Conservation (phyloP, 1,139 yeast genomes). For the Arxiozyma telluris region DNA sequence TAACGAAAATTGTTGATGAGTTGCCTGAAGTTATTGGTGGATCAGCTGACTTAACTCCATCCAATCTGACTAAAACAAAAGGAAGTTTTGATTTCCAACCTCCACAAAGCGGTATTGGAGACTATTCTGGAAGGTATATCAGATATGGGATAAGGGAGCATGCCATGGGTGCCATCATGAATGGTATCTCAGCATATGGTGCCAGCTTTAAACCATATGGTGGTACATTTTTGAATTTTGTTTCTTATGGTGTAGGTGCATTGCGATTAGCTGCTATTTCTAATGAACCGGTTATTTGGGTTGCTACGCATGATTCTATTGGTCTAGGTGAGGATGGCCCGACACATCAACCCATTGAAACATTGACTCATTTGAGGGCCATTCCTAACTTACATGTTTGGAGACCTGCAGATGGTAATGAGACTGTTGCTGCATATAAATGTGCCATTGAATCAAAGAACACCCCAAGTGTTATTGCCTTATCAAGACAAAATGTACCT, state of each 20-base stretch:
- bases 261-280: conserved; percentile 90
- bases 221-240: conserved; percentile 98
- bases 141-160: conserved; percentile 99
- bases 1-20: conserved; percentile 51
- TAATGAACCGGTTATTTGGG: conserved; percentile 91
- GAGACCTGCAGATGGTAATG: conserved; percentile 99
- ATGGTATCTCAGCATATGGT: conserved; percentile 96
- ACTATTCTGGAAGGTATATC: conserved; percentile 86
- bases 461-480: conserved; percentile 86
- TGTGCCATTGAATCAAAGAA: conserved; percentile 59
- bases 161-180: conserved; percentile 98
- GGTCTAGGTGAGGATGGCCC: conserved; percentile 99
- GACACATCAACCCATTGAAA: conserved; percentile 99
- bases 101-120: conserved; percentile 71
- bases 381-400: conserved; percentile 90
- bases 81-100: conserved; percentile 92
- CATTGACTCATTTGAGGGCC: conserved; percentile 96
- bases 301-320: conserved; percentile 97
- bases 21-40: conserved; percentile 95
- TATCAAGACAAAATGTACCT: conserved; percentile 96
- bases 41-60: conserved; percentile 96
- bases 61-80: conserved; percentile 88
- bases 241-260: conserved; percentile 97
- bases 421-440: conserved; percentile 92
- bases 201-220: conserved; percentile 88